Base-by-base conservation (phyloP, 208 protist genomes). In the Phytomonas sp. region DNA sequence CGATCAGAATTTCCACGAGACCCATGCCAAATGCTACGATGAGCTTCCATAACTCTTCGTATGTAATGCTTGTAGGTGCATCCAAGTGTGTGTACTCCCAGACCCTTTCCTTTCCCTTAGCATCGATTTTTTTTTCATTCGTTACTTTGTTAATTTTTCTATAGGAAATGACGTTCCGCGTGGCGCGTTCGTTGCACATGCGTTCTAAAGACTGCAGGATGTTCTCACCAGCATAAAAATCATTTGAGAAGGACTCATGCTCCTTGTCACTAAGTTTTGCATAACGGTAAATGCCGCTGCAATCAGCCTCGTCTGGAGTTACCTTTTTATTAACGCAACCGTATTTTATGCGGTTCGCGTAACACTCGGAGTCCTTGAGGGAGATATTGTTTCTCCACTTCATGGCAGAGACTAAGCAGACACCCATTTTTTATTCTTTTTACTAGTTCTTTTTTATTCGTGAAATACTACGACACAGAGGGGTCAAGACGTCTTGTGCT, bases 21-120 rank as follows among this genome's bases (percentile, higher is more conserved):
- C 90, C 87, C 34, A 78, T 79, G 20, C 83, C 82, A 34, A 95
- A 85, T 60, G 68, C 68, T 11, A 76, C 62, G n/a, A 95, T 67
- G 30, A 68, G 66, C 17, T 80, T 59, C 87, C 85, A 93, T 23
- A 91, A 66, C 20, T 87, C 37, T 0, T 60, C 67, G 74, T 92
- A 93, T 34, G 76, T 79, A 51, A 94, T 81, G 65, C 82, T 87
- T 56, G 62, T 60, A 20, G 82, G 79, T 20, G 78, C 75, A 40
- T 80, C 71, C 61, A 88, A 72, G 66, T 90, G 74, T 15, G 77
- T 78, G 30, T 85, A 67, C 64, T 89, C 79, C 43, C 71, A 91
- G 20, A 51, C 72, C 36, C 64, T 68, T 78, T 85, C 80, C 66
- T 62, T 59, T 15, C 82, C 93, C 70, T 79, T 82, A 59, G 78